phyloP scores from a whole-genome alignment of 208 protist species.

The Leptomonas seymouri region DNA sequence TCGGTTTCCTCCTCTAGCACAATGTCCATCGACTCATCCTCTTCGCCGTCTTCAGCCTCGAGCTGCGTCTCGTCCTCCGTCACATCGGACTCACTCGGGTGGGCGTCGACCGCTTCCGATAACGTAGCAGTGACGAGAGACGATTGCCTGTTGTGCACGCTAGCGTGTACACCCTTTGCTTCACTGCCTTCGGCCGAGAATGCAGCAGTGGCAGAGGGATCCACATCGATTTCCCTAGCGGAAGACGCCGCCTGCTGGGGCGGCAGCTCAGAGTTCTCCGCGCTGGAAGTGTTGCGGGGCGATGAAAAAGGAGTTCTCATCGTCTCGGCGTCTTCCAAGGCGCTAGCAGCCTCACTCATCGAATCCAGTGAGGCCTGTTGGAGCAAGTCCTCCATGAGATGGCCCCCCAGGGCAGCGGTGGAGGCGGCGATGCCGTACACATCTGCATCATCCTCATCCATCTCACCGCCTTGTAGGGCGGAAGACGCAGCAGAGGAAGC shows the following conservation, averaged over 20 bases:
- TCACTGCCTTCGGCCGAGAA: no score
- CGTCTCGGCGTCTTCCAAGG: background rate
- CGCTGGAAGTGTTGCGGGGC: no score
- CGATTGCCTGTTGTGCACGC: no score
- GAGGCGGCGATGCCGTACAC: constrained; percentile 14
- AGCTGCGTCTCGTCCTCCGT: background rate
- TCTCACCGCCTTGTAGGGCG: background rate
- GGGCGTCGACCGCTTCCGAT: no score
- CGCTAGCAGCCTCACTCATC: background rate
- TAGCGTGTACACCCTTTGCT: no score
- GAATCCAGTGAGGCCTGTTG: constrained; percentile 3
- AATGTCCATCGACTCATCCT: constrained; percentile 24
- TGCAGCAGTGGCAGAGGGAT: no score
- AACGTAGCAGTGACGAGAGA: no score
- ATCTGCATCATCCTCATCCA: background rate
- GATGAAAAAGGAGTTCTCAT: no score
- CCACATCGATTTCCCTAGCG: no score
- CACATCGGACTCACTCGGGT: background rate
- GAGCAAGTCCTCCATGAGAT: constrained; percentile 9
- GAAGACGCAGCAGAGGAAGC: background rate
- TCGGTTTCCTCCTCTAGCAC: constrained; percentile 34
- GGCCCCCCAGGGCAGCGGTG: background rate
- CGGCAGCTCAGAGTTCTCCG: no score
- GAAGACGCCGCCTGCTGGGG: no score
- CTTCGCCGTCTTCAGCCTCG: background rate